Base-by-base conservation (phyloP, 805 yeast genomes). In the Barnettozyma salicaria region DNA sequence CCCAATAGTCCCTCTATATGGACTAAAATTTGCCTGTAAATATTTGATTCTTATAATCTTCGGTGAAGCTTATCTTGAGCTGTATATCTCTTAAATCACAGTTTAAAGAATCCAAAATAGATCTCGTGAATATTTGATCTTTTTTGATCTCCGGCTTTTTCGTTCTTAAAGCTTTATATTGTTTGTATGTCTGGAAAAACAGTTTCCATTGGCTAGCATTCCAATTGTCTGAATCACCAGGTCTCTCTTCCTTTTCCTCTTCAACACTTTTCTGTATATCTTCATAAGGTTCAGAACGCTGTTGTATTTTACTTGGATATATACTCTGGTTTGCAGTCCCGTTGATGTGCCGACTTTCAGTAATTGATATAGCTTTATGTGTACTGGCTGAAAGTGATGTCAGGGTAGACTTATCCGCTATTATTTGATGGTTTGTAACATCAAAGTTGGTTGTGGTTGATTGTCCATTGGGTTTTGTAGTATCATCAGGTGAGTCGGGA, bases 51-150 rank as follows among this genome's bases (percentile, higher is more conserved):
- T 32, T 32, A 30, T 30, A 36, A 11, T 39, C 38, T 19, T 41
- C 34, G 13, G 40, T 43, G 22, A 52, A 52, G 5, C 37, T 36
- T 7, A 52, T 44, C 36, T 48, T 50, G 10, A 44, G 22, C 27
- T 46, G 24, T 2, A 53, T 42, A 26, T 51, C 56, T 6, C 42
- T 28, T 12, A 37, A 29, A 40, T 53, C 55, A 36, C 56, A 50
- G 6, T 27, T 32, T 9, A 53, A 24, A 19, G 30, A 45, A 9
- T 32, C 22, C 31, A 51, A 27, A 12, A 34, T 24, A 1, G 32
- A 34, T 8, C 37, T 22, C 2, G 36, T 44, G 39, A 53, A 53
- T 2, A 44, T 10, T 14, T 39, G 33, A 30, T 51, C 50, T 4
- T 41, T 36, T 6, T 23, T 28, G 1, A 31, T 32, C 17, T n/a